phyloP scores from a whole-genome alignment of 1,284 basidiomycete genomes.

The Neolentinus lepideus region DNA sequence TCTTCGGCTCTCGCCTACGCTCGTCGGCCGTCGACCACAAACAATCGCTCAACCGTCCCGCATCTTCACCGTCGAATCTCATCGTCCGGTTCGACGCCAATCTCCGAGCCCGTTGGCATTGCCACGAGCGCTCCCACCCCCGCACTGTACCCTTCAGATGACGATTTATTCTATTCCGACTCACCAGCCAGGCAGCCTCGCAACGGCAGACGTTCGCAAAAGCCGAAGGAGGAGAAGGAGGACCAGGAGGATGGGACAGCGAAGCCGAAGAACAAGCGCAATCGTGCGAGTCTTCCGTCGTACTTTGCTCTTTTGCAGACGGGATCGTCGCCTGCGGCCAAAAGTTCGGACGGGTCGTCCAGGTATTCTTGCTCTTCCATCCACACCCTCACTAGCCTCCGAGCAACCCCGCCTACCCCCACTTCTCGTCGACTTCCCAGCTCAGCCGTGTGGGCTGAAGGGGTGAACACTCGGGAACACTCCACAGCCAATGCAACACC shows the following conservation, averaged over 20 bases:
- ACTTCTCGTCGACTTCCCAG: neutral
- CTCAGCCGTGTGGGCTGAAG: neutral
- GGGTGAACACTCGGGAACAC: neutral
- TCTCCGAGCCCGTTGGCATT: conserved; percentile 19
- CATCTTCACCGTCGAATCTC: conserved; percentile 46
- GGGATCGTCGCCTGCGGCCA: conserved; percentile 18
- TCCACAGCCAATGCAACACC: neutral
- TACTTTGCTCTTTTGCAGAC: conserved; percentile 69
- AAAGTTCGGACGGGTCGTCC: neutral
- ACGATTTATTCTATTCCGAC: conserved; percentile 31
- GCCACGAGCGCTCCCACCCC: conserved; percentile 34
- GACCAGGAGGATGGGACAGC: conserved; percentile 21
- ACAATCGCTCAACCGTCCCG: conserved; percentile 56
- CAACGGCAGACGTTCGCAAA: conserved; percentile 4
- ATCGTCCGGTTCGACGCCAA: conserved; percentile 28
- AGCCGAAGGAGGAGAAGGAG: conserved; percentile 12
- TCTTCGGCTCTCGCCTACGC: conserved; percentile 45
- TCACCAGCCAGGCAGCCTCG: conserved; percentile 20
- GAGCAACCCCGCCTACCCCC: neutral
- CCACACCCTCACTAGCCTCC: neutral
- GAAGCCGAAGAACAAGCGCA: conserved; percentile 42
- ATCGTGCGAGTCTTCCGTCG: conserved; percentile 67
- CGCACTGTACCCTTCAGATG: conserved; percentile 34
- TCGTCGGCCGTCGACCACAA: conserved; percentile 63
- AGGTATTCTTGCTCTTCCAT: neutral